phyloP scores from a whole-genome alignment of 768 basidiomycete genomes.

The Naganishia randhawae region DNA sequence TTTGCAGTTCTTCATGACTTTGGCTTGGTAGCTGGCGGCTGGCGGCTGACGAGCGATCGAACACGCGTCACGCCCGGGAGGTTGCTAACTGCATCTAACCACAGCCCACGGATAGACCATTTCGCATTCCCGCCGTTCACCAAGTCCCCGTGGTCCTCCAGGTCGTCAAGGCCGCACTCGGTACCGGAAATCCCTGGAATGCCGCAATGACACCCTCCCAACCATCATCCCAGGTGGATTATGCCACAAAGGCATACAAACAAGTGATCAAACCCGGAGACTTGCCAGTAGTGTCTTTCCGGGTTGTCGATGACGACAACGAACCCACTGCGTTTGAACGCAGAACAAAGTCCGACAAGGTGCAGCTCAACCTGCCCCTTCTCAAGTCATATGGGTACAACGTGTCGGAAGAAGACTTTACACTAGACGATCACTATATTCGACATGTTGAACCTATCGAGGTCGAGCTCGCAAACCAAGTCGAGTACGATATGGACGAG shows the following conservation, averaged over 20 bases:
- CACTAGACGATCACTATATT: constrained; percentile 77
- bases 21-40: no score
- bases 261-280: constrained; percentile 26
- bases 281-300: constrained; percentile 45
- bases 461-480: constrained; percentile 81
- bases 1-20: no score
- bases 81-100: no score
- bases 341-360: constrained; percentile 16
- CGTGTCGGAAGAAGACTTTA: constrained; percentile 55
- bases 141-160: neutral
- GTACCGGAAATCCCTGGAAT: neutral
- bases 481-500: constrained; percentile 99
- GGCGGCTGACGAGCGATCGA: no score
- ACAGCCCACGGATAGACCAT: no score
- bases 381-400: constrained; percentile 23
- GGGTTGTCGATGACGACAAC: constrained; percentile 39
- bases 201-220: constrained; percentile 9
- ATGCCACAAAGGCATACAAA: constrained; percentile 19
- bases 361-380: neutral
- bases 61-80: no score
- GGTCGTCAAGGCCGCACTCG: neutral
- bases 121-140: neutral
- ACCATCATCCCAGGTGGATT: constrained; percentile 8
- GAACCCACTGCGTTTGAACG: constrained; percentile 32
- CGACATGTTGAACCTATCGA: constrained; percentile 87